A percentile compares a stretch with the other conserved stretches of the same genome.
Conservation (phyloP, 257 asterid genomes). For the Scutellaria baicalensis region DNA sequence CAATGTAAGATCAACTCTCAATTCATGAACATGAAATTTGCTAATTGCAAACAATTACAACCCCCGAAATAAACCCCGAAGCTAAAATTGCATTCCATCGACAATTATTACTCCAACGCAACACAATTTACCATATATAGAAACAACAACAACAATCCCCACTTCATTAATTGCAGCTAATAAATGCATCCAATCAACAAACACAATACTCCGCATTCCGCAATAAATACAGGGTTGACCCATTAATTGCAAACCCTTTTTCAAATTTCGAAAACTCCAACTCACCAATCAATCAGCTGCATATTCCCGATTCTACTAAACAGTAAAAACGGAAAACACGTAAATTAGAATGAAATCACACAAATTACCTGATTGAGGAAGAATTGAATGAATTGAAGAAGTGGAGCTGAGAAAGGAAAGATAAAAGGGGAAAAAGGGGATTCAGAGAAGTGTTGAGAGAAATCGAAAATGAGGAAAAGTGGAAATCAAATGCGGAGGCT, state of each 20-base stretch:
- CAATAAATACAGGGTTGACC: constrained; percentile 39
- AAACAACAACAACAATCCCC: constrained; percentile 1
- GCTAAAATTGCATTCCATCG: constrained; percentile 2
- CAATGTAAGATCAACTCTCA: constrained; percentile 4
- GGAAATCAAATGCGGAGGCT: constrained; percentile 15
- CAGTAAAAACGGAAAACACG: not conserved
- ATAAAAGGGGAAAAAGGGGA: constrained; percentile 2
- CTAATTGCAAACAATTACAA: constrained; percentile 3
- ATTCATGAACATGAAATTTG: constrained; percentile 10
- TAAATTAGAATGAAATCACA: not conserved
- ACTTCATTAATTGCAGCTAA: constrained; percentile 28
- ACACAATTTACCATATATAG: constrained; percentile 21
- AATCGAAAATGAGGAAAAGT: constrained; percentile 18
- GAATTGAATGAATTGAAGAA: constrained; percentile 16
- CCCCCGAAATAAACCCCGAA: not conserved
- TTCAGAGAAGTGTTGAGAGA: constrained; percentile 8
- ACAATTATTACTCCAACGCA: constrained; percentile 10
- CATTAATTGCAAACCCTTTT: constrained; percentile 16
- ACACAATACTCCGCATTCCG: constrained; percentile 14
- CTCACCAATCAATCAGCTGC: constrained; percentile 12
- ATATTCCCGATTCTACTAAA: not conserved
- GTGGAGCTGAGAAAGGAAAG: constrained; percentile 22
- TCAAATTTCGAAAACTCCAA: not conserved
- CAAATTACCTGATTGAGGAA: constrained; percentile 19
- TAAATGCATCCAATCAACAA: constrained; percentile 26